Evolutionary conservation across 805 yeast genomes (phyloP).

Genomic region (Starmerella gropengiesseri): DNA sequence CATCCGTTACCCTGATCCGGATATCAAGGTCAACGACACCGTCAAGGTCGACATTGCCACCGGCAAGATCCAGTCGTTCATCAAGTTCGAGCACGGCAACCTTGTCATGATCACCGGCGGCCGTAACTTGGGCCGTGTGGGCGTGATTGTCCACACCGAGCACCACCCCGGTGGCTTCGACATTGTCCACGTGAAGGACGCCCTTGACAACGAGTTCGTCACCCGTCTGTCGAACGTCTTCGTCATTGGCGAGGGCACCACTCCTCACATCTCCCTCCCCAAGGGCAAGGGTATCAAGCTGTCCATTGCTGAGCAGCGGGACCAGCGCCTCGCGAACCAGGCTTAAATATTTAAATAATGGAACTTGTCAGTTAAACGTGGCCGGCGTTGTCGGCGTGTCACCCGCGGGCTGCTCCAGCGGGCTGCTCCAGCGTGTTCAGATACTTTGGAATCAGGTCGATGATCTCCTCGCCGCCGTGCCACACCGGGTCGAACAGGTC

Average conservation of each 20-base stretch:
- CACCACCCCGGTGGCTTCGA: constrained; percentile 98
- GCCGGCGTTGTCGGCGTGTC: too few species aligned
- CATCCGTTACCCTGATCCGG: constrained; percentile 98
- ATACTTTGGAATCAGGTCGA: constrained; percentile 27
- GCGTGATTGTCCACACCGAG: constrained; percentile 92
- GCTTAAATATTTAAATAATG: constrained; percentile 22
- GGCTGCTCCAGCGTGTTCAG: constrained; percentile 13
- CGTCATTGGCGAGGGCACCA: constrained; percentile 90
- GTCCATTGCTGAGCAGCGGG: constrained; percentile 94
- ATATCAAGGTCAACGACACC: constrained; percentile 92
- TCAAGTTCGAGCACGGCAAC: constrained; percentile 88
- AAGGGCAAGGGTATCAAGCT: constrained; percentile 99
- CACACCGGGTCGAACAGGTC: constrained; percentile 18
- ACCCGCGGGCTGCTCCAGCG: too few species aligned
- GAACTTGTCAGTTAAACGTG: neutral
- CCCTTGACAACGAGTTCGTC: constrained; percentile 88
- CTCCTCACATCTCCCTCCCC: constrained; percentile 90
- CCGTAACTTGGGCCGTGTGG: constrained; percentile 97
- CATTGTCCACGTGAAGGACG: constrained; percentile 91
- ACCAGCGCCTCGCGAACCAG: constrained; percentile 78
- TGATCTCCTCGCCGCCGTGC: constrained; percentile 26
- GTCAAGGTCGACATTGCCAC: constrained; percentile 93
- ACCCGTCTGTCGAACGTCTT: constrained; percentile 90
- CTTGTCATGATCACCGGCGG: constrained; percentile 93
- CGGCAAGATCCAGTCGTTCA: constrained; percentile 82